Evolutionary conservation across 2,329 filamentous ascomycete species (phyloP).

Genomic region (Pseudogymnoascus sp.): DNA sequence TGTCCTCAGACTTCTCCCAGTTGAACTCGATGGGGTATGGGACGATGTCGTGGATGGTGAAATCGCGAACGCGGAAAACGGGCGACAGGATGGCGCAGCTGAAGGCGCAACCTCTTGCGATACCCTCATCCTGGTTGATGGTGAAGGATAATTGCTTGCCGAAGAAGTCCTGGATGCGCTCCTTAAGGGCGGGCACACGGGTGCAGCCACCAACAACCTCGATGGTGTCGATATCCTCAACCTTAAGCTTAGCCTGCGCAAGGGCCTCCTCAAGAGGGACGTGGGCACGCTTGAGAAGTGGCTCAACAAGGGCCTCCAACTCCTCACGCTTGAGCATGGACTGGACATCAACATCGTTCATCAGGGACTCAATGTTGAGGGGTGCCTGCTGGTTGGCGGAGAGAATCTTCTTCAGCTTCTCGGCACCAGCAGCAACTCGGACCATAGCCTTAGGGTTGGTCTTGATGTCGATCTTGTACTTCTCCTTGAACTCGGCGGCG

Average conservation of each 20-base stretch:
- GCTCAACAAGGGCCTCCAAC: constrained; percentile 82
- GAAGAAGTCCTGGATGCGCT: constrained; percentile 82
- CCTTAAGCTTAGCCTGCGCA: constrained; percentile 81
- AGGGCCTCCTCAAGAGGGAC: constrained; percentile 81
- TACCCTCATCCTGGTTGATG: constrained; percentile 94
- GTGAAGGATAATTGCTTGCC: constrained; percentile 90
- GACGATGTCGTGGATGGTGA: constrained; percentile 93
- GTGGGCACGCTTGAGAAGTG: constrained; percentile 66
- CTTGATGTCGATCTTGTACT: constrained; percentile 94
- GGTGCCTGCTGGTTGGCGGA: constrained; percentile 91
- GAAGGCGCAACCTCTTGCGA: constrained; percentile 92
- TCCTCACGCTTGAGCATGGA: constrained; percentile 89
- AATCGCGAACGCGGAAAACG: constrained; percentile 97
- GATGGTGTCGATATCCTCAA: constrained; percentile 85
- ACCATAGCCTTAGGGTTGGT: constrained; percentile 83
- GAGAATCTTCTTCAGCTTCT: constrained; percentile 97
- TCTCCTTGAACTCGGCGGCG: constrained; percentile 90
- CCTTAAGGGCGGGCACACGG: constrained; percentile 88
- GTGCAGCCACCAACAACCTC: constrained; percentile 94
- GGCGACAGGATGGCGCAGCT: constrained; percentile 96
- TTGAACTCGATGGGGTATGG: constrained; percentile 97
- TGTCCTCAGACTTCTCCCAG: constrained; percentile 98
- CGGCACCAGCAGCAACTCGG: constrained; percentile 77
- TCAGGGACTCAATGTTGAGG: constrained; percentile 93
- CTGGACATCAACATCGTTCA: constrained; percentile 93